Base-by-base conservation (phyloP, 306 rosid genomes). In the Aeschynomene evenia region DNA sequence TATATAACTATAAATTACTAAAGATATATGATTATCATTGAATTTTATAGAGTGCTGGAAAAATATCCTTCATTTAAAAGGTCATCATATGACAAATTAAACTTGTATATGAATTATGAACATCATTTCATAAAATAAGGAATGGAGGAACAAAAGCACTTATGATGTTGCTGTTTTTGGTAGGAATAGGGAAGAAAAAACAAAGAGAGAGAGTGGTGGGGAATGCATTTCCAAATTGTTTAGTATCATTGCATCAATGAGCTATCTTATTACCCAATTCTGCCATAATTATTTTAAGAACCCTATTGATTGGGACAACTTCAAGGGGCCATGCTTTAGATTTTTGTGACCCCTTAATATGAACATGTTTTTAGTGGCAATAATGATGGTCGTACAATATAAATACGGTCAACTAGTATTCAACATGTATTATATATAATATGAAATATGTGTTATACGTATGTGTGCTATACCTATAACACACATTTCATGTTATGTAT, bases 141-240 rank as follows among this genome's bases (percentile, higher is more conserved):
- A 29, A 14, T 0, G 0, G 31, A 51, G 18, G 14, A 15, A 54
- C 14, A 19, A 7, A 14, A 63, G 28, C 55, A 46, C 6, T 66
- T 20, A 16, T 43, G 16, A 26, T 2, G 63, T 66, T 59, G 68
- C 37, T 23, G 16, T 68, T 40, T 66, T 57, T 36, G 74, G 68
- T 34, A 46, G 48, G 70, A 53, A 56, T 12, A 19, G 21, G 9
- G 48, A 51, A 50, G 21, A 13, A 56, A 51, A 50, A 46, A 64
- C 56, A 73, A 71, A 34, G 2, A 63, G 10, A 63, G 10, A 36
- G 53, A 23, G 21, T 24, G 50, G 62, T n/a, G 45, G 39, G 16
- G 67, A 21, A 64, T 1, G 54, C 63, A 77, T 43, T 43, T 26
- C 40, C 24, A 53, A 55, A 31, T 33, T 31, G 51, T 22, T 20